Conservation (phyloP, 2,329 filamentous ascomycete species). For the Claviceps citrina region DNA sequence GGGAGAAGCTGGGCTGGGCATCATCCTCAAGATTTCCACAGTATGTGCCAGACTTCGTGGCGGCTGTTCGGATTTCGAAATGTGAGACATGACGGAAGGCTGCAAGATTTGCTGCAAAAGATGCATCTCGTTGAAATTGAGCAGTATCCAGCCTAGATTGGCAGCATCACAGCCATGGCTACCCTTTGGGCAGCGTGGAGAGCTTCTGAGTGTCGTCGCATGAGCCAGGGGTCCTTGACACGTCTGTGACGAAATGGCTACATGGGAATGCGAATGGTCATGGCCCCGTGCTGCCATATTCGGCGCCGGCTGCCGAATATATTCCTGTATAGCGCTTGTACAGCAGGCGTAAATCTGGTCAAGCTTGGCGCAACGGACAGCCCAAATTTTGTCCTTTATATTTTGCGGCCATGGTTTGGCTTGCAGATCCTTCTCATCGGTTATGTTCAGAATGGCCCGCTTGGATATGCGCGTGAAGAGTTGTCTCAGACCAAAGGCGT, state of each 20-base stretch:
- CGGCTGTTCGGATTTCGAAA: conserved; percentile 13
- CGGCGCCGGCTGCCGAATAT: conserved; percentile 19
- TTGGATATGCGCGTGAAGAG: conserved; percentile 36
- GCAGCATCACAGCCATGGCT: conserved; percentile 36
- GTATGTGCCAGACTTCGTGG: conserved; percentile 29
- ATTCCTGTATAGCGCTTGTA: conserved; percentile 28
- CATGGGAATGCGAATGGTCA: conserved; percentile 9
- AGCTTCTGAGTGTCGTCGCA: conserved; percentile 21
- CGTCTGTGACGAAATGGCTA: conserved; percentile 10
- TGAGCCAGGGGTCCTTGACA: no score
- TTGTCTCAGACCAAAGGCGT: conserved; percentile 33
- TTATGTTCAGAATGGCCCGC: conserved; percentile 30
- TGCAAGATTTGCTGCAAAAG: conserved; percentile 27
- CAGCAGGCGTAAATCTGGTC: conserved; percentile 35
- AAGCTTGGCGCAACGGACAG: conserved; percentile 32
- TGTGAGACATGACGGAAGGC: conserved; percentile 13
- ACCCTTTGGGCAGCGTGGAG: conserved; percentile 32
- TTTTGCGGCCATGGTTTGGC: conserved; percentile 30
- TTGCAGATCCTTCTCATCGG: conserved; percentile 27
- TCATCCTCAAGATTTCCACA: conserved; percentile 26
- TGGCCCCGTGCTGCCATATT: conserved; percentile 9
- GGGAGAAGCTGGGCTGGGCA: conserved; percentile 28
- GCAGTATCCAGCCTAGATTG: conserved; percentile 39
- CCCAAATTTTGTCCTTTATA: conserved; percentile 33
- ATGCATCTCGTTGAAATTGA: conserved; percentile 32